phyloP scores from a whole-genome alignment of 345 rosid species.

The Psidium friedrichsthalianum region DNA sequence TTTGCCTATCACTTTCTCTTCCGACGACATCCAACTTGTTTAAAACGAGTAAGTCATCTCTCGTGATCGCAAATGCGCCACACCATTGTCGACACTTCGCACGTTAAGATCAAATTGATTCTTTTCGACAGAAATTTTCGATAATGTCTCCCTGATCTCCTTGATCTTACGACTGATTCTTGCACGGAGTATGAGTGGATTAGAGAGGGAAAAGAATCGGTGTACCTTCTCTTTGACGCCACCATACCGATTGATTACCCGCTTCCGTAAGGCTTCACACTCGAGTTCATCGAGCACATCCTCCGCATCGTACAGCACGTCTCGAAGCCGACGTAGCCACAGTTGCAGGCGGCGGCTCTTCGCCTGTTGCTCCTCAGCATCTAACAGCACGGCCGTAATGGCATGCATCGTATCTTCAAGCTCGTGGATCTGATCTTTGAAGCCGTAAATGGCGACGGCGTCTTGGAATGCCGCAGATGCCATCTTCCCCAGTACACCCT shows the following conservation, averaged over 20 bases:
- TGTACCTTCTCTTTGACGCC: neutral
- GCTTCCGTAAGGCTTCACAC: neutral
- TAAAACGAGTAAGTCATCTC: too few relatives aligned
- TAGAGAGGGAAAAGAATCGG: too few relatives aligned
- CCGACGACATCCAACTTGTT: neutral
- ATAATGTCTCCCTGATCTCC: too few relatives aligned
- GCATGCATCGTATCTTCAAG: neutral
- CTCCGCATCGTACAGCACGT: neutral
- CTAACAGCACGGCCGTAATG: neutral
- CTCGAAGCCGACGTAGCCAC: neutral
- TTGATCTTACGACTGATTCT: too few relatives aligned
- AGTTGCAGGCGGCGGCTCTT: neutral
- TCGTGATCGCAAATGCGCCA: neutral
- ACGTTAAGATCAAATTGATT: too few relatives aligned
- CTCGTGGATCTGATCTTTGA: too few relatives aligned
- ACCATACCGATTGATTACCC: neutral
- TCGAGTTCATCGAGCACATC: neutral
- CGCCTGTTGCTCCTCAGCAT: neutral
- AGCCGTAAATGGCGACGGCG: too few relatives aligned
- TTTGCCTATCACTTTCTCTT: neutral
- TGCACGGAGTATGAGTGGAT: too few relatives aligned
- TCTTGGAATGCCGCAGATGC: neutral
- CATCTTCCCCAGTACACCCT: neutral
- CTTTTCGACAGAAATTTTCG: too few relatives aligned
- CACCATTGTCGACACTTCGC: neutral